Conservation (phyloP, 2,329 filamentous ascomycete species). For the Rhinocladiella mackenziei region DNA sequence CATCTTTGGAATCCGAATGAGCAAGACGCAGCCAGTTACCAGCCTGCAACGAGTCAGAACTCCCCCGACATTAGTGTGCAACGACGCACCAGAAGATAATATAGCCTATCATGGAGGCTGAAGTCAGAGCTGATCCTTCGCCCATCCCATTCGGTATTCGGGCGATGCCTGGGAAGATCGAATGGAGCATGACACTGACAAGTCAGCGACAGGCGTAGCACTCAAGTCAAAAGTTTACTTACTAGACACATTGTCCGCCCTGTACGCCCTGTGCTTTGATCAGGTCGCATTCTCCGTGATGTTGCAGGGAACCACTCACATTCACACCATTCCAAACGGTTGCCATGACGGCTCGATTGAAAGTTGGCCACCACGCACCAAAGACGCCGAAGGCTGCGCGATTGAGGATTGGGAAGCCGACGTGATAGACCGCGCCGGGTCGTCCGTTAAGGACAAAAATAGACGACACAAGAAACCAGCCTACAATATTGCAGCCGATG, state of each 20-base stretch:
- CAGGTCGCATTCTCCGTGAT: conserved; percentile 37
- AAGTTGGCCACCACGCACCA: conserved; percentile 43
- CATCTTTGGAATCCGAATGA: conserved; percentile 41
- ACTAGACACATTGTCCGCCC: conserved; percentile 39
- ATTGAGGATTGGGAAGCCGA: conserved; percentile 43
- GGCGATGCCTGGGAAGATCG: conserved; percentile 42
- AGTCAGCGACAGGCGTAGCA: neutral
- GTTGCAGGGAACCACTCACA: neutral
- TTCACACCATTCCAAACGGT: conserved; percentile 33
- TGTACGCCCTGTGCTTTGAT: conserved; percentile 39
- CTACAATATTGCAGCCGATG: conserved; percentile 41
- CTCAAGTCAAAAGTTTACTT: neutral
- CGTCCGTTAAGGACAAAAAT: conserved; percentile 4
- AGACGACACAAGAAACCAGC: conserved; percentile 41
- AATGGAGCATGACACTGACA: conserved; percentile 37
- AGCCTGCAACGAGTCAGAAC: conserved; percentile 21
- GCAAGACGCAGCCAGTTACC: conserved; percentile 39
- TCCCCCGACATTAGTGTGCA: neutral
- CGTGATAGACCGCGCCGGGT: conserved; percentile 43
- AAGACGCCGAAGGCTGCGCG: conserved; percentile 44
- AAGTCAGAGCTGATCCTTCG: conserved; percentile 39
- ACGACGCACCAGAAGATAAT: conserved; percentile 36
- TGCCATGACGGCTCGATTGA: conserved; percentile 42
- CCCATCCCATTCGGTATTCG: conserved; percentile 41
- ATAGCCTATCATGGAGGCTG: conserved; percentile 43